Conservation (phyloP, 2,329 filamentous ascomycete genomes). For the Colletotrichum caudatum region DNA sequence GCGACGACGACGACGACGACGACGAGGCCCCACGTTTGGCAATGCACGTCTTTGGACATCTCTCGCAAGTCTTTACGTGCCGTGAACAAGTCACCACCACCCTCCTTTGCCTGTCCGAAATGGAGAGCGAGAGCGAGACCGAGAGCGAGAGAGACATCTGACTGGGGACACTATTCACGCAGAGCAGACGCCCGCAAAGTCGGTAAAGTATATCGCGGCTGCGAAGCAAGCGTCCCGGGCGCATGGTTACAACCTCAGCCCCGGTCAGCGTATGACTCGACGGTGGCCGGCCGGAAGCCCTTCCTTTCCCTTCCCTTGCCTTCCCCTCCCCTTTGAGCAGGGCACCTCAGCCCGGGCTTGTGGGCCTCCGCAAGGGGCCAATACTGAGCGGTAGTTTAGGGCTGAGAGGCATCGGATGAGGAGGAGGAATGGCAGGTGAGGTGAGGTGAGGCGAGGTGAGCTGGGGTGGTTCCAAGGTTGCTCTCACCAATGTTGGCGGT, state of each 20-base stretch:
- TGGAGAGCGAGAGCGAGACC: background rate
- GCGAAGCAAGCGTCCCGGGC: background rate
- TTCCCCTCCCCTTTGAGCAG: background rate
- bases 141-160: background rate
- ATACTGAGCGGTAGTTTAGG: background rate
- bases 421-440: background rate
- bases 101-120: background rate
- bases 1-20: background rate
- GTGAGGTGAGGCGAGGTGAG: background rate
- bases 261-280: constrained; percentile 8
- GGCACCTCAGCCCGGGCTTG: background rate
- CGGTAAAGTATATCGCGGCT: background rate
- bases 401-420: background rate
- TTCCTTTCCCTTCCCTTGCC: background rate
- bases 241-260: constrained; percentile 15
- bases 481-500: background rate
- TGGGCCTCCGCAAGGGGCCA: background rate
- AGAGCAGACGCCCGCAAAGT: background rate
- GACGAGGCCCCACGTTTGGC: background rate
- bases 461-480: background rate
- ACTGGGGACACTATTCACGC: background rate
- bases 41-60: background rate
- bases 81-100: background rate
- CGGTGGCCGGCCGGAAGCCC: background rate
- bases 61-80: background rate